Evolutionary conservation across 495 filamentous ascomycete species (phyloP), one percentile per base, ranked within the genome.

Genomic region (Penicillium bovifimosum): DNA sequence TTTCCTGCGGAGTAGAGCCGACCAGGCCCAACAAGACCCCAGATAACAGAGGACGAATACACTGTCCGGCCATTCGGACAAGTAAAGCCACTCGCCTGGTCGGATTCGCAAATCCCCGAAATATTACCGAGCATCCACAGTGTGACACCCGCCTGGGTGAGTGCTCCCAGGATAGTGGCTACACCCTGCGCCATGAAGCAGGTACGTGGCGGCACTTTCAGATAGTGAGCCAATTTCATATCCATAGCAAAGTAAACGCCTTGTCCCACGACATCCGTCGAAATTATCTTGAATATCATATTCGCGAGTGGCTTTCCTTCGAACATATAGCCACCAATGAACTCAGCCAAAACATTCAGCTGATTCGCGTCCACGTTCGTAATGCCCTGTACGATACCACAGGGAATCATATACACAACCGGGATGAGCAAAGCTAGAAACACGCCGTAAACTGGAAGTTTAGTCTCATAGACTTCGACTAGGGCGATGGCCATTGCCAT

Each of bases 271-370:
- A 84, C 86, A 54, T 91, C 91, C 66, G 87, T 85, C 27, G 87
- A 87, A 57, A 92, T 50, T 39, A 59, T 51, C 27, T 62, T 91
- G 6, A 87, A 93, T 38, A 87, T 85, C 62, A 93, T 93, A 35
- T 92, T 88, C 81, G 92, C 92, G 59, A 95, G 91, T 31, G 88
- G 87, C 20, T 85, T 83, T 14, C 89, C 88, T 9, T 88, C 86
- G 59, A 92, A 93, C 17, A 88, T 67, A 35, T 76, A 80, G 18
- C 89, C 90, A 24, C 86, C 88, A n/a, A n/a, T n/a, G n/a, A n/a
- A n/a, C n/a, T n/a, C n/a, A n/a, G n/a, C n/a, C n/a, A n/a, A n/a
- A n/a, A n/a, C n/a, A n/a, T n/a, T n/a, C n/a, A n/a, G n/a, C n/a
- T n/a, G n/a, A n/a, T n/a, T n/a, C n/a, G n/a, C n/a, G n/a, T n/a